Conservation (phyloP, 306 rosid species). For the Urtica urens region DNA sequence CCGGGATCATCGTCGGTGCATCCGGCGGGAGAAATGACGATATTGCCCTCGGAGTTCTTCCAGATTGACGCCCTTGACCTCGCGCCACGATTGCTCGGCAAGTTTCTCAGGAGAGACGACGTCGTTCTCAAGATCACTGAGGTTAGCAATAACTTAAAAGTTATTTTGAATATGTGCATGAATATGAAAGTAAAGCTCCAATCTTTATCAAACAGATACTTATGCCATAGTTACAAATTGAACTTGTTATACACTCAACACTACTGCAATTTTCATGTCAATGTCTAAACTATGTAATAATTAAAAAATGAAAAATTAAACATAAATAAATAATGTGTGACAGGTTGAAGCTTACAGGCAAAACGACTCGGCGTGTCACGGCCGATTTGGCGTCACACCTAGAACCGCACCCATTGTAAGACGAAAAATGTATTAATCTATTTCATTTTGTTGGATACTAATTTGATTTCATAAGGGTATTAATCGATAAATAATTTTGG, state of each 20-base stretch:
- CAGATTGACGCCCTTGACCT: conserved; percentile 70
- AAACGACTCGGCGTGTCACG: conserved; percentile 80
- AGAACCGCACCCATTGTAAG: conserved; percentile 91
- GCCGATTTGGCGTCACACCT: conserved; percentile 81
- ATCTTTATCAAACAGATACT: no score
- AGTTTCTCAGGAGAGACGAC: conserved; percentile 60
- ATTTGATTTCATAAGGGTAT: no score
- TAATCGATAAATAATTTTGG: not conserved
- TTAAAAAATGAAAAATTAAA: no score
- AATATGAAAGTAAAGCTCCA: no score
- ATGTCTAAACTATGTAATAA: not conserved
- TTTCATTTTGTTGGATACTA: not conserved
- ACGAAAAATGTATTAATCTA: not conserved
- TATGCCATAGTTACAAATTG: no score
- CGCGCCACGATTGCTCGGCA: conserved; percentile 83
- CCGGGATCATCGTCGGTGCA: conserved; percentile 7
- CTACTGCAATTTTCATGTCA: no score
- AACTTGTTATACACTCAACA: no score
- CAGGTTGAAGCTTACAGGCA: conserved; percentile 90
- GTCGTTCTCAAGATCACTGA: conserved; percentile 87
- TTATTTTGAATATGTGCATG: no score
- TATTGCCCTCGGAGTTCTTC: conserved; percentile 44
- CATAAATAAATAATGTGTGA: no score
- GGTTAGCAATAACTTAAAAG: conserved; percentile 23
- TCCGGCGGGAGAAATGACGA: conserved; percentile 18